Percentiles rank a stretch among this genome's conserved stretches.
Evolutionary conservation across 768 basidiomycete species (phyloP).

Genomic region (Leccinum broughii): DNA sequence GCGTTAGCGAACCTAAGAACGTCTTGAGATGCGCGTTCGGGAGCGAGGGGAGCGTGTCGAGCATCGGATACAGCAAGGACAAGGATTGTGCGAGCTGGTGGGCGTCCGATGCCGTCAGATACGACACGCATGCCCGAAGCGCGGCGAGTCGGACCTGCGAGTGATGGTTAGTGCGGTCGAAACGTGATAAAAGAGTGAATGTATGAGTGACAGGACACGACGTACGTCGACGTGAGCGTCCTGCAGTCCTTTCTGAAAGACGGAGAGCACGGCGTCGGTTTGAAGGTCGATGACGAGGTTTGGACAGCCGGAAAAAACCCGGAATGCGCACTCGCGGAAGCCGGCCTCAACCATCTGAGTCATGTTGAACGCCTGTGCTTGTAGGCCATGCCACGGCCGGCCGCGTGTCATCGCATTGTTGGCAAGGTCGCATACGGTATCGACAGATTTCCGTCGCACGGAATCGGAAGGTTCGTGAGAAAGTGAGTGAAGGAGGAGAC

Average conservation of each 20-base stretch:
- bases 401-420: slow-evolving; percentile 74
- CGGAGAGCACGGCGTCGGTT: slow-evolving; percentile 63
- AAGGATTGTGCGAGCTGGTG: slow-evolving; percentile 61
- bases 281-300: slow-evolving; percentile 78
- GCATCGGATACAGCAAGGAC: slow-evolving; percentile 66
- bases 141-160: slow-evolving; percentile 71
- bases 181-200: not conserved
- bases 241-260: slow-evolving; percentile 68
- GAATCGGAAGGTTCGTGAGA: slow-evolving; percentile 54
- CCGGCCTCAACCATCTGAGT: slow-evolving; percentile 35
- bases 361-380: slow-evolving; percentile 71
- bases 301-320: slow-evolving; percentile 72
- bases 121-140: slow-evolving; percentile 67
- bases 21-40: slow-evolving; percentile 54
- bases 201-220: slow-evolving; percentile 20
- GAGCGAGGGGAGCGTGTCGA: slow-evolving; percentile 68
- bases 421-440: slow-evolving; percentile 75
- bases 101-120: slow-evolving; percentile 61
- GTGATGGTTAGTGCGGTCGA: not conserved
- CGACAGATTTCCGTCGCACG: slow-evolving; percentile 72
- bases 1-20: slow-evolving; percentile 69
- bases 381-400: slow-evolving; percentile 79
- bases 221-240: slow-evolving; percentile 64
- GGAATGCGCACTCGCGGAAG: slow-evolving; percentile 62
- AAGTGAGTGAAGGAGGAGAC: slow-evolving; percentile 69